Percentiles rank a stretch among this genome's conserved stretches.
Conservation (phyloP, 2,329 filamentous ascomycete species). For the Colletotrichum paranaense region DNA sequence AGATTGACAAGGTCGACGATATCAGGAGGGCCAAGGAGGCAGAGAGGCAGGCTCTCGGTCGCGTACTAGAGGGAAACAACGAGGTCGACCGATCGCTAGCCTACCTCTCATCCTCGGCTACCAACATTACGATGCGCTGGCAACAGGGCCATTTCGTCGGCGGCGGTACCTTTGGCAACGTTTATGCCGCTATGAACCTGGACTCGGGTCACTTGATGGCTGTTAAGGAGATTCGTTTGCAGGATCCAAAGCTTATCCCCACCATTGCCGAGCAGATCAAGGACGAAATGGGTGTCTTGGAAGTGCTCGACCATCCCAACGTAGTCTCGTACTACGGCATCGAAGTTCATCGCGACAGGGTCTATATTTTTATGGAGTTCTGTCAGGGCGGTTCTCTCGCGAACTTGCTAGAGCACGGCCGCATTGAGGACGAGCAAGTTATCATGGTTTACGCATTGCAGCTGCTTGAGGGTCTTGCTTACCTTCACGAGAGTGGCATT, state of each 20-base stretch:
- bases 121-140: constrained; percentile 96
- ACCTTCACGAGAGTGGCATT: constrained; percentile 91
- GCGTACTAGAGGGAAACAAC: constrained; percentile 92
- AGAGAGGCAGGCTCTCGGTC: constrained; percentile 87
- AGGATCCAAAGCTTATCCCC: constrained; percentile 95
- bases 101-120: constrained; percentile 91
- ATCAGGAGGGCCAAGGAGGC: constrained; percentile 81
- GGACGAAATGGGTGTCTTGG: constrained; percentile 96
- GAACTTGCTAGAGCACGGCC: constrained; percentile 89
- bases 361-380: constrained; percentile 99
- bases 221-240: constrained; percentile 96
- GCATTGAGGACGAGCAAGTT: constrained; percentile 97
- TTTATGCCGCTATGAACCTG: constrained; percentile 96
- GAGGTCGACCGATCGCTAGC: constrained; percentile 96
- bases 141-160: constrained; percentile 99
- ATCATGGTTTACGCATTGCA: constrained; percentile 97
- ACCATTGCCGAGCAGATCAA: constrained; percentile 93
- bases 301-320: constrained; percentile 96
- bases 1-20: constrained; percentile 82
- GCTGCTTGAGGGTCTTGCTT: constrained; percentile 91
- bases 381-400: constrained; percentile 95
- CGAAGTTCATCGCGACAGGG: constrained; percentile 96
- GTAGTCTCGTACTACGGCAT: constrained; percentile 98
- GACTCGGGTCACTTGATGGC: constrained; percentile 98
- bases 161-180: constrained; percentile 95